Base-by-base conservation (phyloP, 78 protist species). In the Speleostelium caveatum region DNA sequence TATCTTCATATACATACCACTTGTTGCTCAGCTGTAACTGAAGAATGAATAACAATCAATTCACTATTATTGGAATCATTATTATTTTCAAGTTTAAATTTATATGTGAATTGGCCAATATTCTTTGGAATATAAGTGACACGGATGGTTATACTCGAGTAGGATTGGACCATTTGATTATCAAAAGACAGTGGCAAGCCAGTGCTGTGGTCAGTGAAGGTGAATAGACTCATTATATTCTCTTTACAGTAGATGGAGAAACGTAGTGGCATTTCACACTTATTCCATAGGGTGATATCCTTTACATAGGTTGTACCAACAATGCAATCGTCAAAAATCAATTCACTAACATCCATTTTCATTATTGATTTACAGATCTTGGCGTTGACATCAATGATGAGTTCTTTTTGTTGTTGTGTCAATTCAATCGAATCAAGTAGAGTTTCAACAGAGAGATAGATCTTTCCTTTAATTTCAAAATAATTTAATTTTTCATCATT, bases 211-310 rank as follows among this genome's bases (percentile, higher is more conserved):
- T 87, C 87, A 10, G 94, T 63, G 71, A 89, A 94, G 36, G 59
- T 83, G 66, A 93, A 56, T 32, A 66, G 42, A 35, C 39, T 73
- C n/a, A 60, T 36, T 35, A 58, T 72, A 39, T 63, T 78, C 30
- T 88, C 90, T 42, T 77, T 79, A 21, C 83, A 68, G 39, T 68
- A 79, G 24, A 60, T 66, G 6, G 74, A 49, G 59, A 86, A 92
- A 6, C 33, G 2, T 10, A 93, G 21, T 33, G 95, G 93, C 74
- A 88, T 80, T 65, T 91, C 96, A 30, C 95, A 94, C 59, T 93
- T n/a, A 72, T 94, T 94, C 95, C 94, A 88, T 59, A 94, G 59
- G 24, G 95, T 89, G n/a, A 94, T 41, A 67, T 94, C 96, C 72
- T 92, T 89, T 1, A 75, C 87, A 32, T 83, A 78, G 19, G 88